Evolutionary conservation across 495 filamentous ascomycete genomes (phyloP), one percentile per base, ranked within the genome.

Genomic region (Podospora didyma): DNA sequence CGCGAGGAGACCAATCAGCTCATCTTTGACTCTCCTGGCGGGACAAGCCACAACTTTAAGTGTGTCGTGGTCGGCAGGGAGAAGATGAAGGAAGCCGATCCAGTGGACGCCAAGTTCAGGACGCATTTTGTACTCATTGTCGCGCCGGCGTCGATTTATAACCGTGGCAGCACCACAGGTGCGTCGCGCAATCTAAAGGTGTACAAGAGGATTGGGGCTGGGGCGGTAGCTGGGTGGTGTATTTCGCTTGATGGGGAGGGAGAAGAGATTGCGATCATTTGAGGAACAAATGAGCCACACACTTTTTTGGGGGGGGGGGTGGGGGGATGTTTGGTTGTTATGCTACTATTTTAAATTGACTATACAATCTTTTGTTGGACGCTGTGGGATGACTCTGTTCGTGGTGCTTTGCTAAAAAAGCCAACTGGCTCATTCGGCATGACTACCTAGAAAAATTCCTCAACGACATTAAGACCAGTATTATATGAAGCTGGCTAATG

Each of bases 61-160:
- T 50, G 48, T 19, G 48, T 50, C 19, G 24, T 50, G 4, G 48
- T 50, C 16, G 48, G 48, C 2, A 34, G 48, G 3, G 48, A 50
- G 24, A 50, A 50, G 20, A 23, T n/a, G 46, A 34, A 24, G 19
- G 48, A 34, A 14, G 9, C 48, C 24, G 24, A 26, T 26, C 11
- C 1, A n/a, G n/a, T n/a, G 1, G 26, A 19, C 21, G 16, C 2
- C 7, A 17, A 34, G 19, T 14, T 3, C 3, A 41, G 37, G 26
- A 34, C 16, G 24, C 37, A 41, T 14, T 41, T 41, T 41, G 37
- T 41, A 14, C 37, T 41, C 37, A 16, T 41, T 14, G 16, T 41
- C 16, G n/a, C 12, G n/a, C 37, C 37, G 26, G 9, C 26, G 4
- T 31, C 37, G 11, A 14, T 14, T 41, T 14, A 16, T 41, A 4